A percentile compares a stretch with the other conserved stretches of the same genome.
Evolutionary conservation across 345 rosid species (phyloP).

Genomic region (Aquilaria sinensis): DNA sequence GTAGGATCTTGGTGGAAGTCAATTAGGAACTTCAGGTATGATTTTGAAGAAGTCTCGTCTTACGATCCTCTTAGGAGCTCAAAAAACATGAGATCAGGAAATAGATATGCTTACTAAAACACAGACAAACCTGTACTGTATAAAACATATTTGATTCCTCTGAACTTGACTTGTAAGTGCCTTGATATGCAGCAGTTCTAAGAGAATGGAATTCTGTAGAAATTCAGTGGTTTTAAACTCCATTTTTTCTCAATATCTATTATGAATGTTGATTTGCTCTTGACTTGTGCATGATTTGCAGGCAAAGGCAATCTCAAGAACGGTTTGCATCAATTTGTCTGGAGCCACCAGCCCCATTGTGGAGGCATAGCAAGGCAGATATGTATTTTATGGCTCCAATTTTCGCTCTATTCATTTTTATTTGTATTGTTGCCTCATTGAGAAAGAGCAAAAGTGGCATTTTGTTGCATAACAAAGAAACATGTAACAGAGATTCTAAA

Average conservation of each 20-base stretch:
- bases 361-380: slow-evolving; percentile 26
- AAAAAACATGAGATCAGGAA: background rate
- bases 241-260: background rate
- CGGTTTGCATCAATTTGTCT: slow-evolving; percentile 54
- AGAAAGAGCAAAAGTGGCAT: slow-evolving; percentile 19
- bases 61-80: background rate
- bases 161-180: background rate
- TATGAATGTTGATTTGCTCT: background rate
- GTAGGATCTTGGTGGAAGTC: slow-evolving; percentile 35
- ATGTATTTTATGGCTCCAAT: slow-evolving; percentile 21
- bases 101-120: background rate
- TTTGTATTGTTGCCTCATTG: slow-evolving; percentile 22
- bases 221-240: background rate
- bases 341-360: slow-evolving; percentile 22
- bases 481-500: background rate
- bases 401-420: slow-evolving; percentile 27
- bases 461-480: slow-evolving; percentile 3
- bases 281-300: slow-evolving; percentile 17
- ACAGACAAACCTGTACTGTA: background rate
- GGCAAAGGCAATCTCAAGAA: slow-evolving; percentile 43
- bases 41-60: slow-evolving; percentile 3
- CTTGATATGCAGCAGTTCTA: background rate
- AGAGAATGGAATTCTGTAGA: background rate
- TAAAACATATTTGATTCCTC: background rate
- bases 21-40: slow-evolving; percentile 36